phyloP scores from a whole-genome alignment of 2,329 filamentous ascomycete species.

The Ophiostoma pallidulum region DNA sequence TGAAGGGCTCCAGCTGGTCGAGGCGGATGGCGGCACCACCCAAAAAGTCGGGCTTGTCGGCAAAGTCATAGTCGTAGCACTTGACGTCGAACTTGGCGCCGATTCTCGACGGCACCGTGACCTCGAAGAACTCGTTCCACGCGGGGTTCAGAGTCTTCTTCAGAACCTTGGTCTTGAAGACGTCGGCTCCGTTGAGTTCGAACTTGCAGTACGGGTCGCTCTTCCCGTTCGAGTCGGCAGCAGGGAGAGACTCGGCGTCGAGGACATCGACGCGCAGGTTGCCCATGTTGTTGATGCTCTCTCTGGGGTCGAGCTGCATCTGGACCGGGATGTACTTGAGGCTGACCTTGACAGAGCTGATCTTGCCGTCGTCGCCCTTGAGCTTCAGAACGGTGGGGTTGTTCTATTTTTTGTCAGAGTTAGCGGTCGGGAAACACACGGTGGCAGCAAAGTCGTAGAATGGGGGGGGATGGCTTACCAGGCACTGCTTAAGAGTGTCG shows the following conservation, averaged over 20 bases:
- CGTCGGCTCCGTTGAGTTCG: conserved; percentile 74
- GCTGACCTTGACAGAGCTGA: conserved; percentile 78
- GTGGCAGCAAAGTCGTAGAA: no score
- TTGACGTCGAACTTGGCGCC: conserved; percentile 73
- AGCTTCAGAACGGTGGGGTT: conserved; percentile 77
- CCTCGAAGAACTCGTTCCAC: conserved; percentile 96
- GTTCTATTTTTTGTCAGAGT: no score
- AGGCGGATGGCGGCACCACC: conserved; percentile 69
- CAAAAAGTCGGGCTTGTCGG: conserved; percentile 86
- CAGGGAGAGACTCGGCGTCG: conserved; percentile 77
- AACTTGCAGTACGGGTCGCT: conserved; percentile 97
- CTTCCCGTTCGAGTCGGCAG: conserved; percentile 91
- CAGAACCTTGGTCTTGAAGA: conserved; percentile 90
- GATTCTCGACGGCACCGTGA: conserved; percentile 71
- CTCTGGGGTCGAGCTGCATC: conserved; percentile 87
- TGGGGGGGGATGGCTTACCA: conserved; percentile 62
- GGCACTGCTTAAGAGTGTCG: conserved; percentile 75
- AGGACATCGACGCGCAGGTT: conserved; percentile 88
- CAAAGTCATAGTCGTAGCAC: conserved; percentile 94
- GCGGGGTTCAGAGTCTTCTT: conserved; percentile 93
- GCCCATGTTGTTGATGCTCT: conserved; percentile 99
- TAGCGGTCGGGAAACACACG: no score
- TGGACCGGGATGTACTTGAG: conserved; percentile 89
- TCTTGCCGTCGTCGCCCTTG: conserved; percentile 64
- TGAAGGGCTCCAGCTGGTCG: conserved; percentile 74